Evolutionary conservation across 768 basidiomycete genomes (phyloP).

Genomic region (Serendipita sp.): DNA sequence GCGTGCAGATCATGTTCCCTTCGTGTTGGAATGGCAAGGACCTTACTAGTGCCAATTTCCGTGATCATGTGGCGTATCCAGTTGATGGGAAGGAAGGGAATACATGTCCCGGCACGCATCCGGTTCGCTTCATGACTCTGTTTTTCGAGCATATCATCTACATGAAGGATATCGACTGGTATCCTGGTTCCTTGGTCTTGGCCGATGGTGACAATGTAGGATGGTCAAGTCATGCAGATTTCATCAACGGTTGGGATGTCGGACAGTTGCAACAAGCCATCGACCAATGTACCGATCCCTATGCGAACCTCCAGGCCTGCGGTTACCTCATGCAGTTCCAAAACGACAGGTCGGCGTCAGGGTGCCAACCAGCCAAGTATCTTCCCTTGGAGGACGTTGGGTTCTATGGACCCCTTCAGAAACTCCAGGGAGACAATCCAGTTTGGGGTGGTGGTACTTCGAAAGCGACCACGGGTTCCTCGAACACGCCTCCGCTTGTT

Average conservation of each 20-base stretch:
- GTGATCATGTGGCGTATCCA: conserved; percentile 21
- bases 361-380: conserved; percentile 1
- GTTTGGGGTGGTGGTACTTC: not conserved
- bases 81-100: not conserved
- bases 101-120: not conserved
- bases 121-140: not conserved
- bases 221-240: not conserved
- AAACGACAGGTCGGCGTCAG: not conserved
- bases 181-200: not conserved
- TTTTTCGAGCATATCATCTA: conserved; percentile 5
- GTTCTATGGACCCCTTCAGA: not conserved
- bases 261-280: not conserved
- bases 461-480: not conserved
- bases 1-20: conserved; percentile 19
- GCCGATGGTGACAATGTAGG: not conserved
- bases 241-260: not conserved
- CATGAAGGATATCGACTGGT: conserved; percentile 1
- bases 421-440: not conserved
- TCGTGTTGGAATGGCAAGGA: conserved; percentile 26
- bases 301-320: not conserved
- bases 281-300: not conserved
- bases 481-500: not conserved
- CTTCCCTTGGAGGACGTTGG: conserved; percentile 1
- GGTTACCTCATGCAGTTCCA: not conserved
- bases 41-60: conserved; percentile 24